Evolutionary conservation across 495 filamentous ascomycete genomes (phyloP).

Genomic region (Penicillium herquei): DNA sequence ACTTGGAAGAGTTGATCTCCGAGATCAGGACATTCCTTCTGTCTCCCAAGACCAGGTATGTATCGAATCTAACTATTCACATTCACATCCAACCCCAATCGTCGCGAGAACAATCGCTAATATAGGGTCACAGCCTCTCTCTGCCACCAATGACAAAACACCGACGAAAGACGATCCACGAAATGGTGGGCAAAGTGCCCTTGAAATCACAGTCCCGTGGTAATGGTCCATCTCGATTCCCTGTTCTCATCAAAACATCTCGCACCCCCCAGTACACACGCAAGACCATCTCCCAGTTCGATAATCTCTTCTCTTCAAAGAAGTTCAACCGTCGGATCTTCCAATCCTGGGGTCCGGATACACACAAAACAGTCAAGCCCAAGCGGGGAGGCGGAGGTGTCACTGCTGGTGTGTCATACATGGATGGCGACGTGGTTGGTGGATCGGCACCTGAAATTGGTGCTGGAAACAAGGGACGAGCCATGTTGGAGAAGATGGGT

Average conservation of each 20-base stretch:
- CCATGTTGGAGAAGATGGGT: slow-evolving; percentile 97
- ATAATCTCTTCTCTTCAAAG: slow-evolving; percentile 32
- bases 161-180: slow-evolving; percentile 73
- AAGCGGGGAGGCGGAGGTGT: slow-evolving; percentile 37
- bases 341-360: slow-evolving; percentile 27
- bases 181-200: slow-evolving; percentile 64
- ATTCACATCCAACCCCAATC: slow-evolving; percentile 1
- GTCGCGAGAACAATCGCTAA: background rate
- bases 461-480: slow-evolving; percentile 75
- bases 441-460: slow-evolving; percentile 81
- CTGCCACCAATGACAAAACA: slow-evolving; percentile 83
- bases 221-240: slow-evolving; percentile 67
- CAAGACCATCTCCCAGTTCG: slow-evolving; percentile 36
- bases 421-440: slow-evolving; percentile 89
- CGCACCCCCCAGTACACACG: slow-evolving; percentile 56
- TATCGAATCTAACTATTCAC: background rate
- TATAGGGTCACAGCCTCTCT: slow-evolving; percentile 52
- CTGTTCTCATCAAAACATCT: slow-evolving; percentile 72
- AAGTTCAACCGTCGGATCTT: slow-evolving; percentile 35
- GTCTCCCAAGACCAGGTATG: slow-evolving; percentile 62
- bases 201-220: slow-evolving; percentile 85
- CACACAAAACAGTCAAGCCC: slow-evolving; percentile 20
- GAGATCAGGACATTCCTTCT: slow-evolving; percentile 73
- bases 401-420: slow-evolving; percentile 54
- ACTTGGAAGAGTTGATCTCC: slow-evolving; percentile 62